phyloP scores from a whole-genome alignment of 176 grass and related monocot species.

The Lolium perenne region DNA sequence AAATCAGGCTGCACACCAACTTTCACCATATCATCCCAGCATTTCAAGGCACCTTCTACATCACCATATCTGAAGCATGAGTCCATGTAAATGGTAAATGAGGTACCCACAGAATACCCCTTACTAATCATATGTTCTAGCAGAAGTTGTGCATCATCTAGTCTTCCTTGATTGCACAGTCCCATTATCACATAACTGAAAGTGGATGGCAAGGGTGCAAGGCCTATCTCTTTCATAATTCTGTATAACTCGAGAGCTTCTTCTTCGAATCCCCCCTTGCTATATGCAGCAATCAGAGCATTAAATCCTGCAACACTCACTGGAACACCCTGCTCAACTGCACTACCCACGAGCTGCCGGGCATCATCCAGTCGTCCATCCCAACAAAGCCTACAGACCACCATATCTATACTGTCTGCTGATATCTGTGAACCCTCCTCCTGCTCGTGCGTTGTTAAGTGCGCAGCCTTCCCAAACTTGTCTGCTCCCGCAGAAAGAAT shows the following conservation, averaged over 20 bases:
- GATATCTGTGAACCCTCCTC: constrained; percentile 37
- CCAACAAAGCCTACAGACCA: constrained; percentile 76
- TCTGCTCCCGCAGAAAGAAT: constrained; percentile 68
- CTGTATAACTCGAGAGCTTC: constrained; percentile 74
- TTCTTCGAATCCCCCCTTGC: constrained; percentile 77
- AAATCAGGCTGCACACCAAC: constrained; percentile 69
- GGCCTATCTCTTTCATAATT: constrained; percentile 59
- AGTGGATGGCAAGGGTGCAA: constrained; percentile 64
- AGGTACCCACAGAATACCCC: constrained; percentile 65
- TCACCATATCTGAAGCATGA: constrained; percentile 76
- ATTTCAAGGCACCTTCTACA: constrained; percentile 56
- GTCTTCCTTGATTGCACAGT: constrained; percentile 63
- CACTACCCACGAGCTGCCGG: constrained; percentile 47
- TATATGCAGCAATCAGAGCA: constrained; percentile 67
- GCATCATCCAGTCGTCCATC: constrained; percentile 71
- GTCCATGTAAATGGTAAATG: constrained; percentile 88
- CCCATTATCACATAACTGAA: constrained; percentile 83
- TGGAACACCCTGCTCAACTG: constrained; percentile 56
- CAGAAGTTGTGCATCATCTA: constrained; percentile 57
- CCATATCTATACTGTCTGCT: constrained; percentile 56
- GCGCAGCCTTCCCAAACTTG: constrained; percentile 57
- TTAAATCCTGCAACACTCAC: constrained; percentile 76
- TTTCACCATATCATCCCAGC: constrained; percentile 74
- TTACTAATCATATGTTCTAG: constrained; percentile 71
- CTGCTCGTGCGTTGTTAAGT: neutral